Evolutionary conservation across 202 grass and related monocot genomes (phyloP), one percentile per base, ranked within the genome.

Genomic region (Eragrostis tef): DNA sequence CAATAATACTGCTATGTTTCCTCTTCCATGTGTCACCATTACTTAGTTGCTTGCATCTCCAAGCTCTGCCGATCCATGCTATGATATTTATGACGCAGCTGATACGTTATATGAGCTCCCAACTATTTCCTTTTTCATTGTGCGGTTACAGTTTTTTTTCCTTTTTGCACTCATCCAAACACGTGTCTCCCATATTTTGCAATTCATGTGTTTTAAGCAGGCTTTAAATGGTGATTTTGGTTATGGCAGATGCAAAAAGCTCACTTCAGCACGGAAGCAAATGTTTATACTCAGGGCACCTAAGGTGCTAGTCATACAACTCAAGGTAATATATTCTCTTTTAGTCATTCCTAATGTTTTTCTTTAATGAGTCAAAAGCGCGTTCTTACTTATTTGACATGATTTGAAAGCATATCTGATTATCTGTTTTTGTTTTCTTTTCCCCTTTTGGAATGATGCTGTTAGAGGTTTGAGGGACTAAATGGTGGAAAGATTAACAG

Each of bases 291-390:
- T 83, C 64, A 91, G 73, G 84, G 89, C 96, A 75, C 96, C 96
- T 64, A 93, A 93, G 90, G 96, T 99, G 22, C 96, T 99, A 77
- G 93, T 92, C 56, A 90, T 99, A 87, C 96, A 99, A 67, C 96
- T 99, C 66, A 99, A 99, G 91, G 96, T 99, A 69, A 70, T 69
- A 45, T 19, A 47, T 39, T 31, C 60, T 60, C 36, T 26, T 45
- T 70, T 45, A 25, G 52, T 41, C 29, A 24, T 63, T 84, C 53
- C 41, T 71, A 50, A 64, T 68, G 41, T 54, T 49, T 79, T 75
- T 82, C 19, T 63, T n/a, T n/a, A n/a, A n/a, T n/a, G 7, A 21
- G 9, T n/a, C 7, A 74, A 21, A 72, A 61, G 60, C 24, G 1
- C 29, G 29, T 31, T 77, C 22, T 25, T 79, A 14, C 64, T 81